Base-by-base conservation (phyloP, 768 basidiomycete genomes). In the Panellus pusillus region DNA sequence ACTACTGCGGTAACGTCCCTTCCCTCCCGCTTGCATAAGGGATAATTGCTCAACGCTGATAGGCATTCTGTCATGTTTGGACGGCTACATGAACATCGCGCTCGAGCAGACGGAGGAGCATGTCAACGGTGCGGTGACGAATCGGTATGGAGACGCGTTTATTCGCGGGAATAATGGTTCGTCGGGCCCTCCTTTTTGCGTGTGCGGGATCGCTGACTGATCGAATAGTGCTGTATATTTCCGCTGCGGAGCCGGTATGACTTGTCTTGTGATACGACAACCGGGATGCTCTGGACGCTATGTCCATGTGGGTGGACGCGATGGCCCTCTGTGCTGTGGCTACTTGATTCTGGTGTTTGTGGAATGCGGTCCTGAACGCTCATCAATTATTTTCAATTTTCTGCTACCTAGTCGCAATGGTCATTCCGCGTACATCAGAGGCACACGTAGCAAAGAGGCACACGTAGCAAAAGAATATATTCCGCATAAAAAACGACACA, bases 31-130 rank as follows among this genome's bases (percentile, higher is more conserved):
- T 6, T 12, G 11, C 54, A 24, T 24, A 24, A 24, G 24, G 24
- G 1, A 40, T 14, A 12, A 19, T 44, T 15, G 8, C 44, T 41
- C 42, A 27, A 50, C 32, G 14, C 14, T 27, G 36, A 32, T 31
- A 98, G 96, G 96, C 17, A 79, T 94, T 3, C 74, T 99, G 13
- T 95, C 93, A 3, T 98, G 97, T 65, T 79, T 98, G 19, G 97
- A 98, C 70, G 95, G 95, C 0, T 98, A 97, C 71, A 98, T 99
- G 97, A 98, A 98, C 72, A 96, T 98, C 45, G 97, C 93, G 13
- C 73, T 98, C 32, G 97, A 99, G 72, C 91, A 97, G 69, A 97
- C 95, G 3, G 93, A 97, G 72, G 97, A 99, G 71, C 85, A 94
- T 69, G 91, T 95, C 9, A 87, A 90, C 58, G 94, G 94, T 4